These are phyloP conservation scores for Chlorophyllum brunneum DNA, from an alignment of 768 basidiomycete species.

Conservation along the genomic window DNA sequence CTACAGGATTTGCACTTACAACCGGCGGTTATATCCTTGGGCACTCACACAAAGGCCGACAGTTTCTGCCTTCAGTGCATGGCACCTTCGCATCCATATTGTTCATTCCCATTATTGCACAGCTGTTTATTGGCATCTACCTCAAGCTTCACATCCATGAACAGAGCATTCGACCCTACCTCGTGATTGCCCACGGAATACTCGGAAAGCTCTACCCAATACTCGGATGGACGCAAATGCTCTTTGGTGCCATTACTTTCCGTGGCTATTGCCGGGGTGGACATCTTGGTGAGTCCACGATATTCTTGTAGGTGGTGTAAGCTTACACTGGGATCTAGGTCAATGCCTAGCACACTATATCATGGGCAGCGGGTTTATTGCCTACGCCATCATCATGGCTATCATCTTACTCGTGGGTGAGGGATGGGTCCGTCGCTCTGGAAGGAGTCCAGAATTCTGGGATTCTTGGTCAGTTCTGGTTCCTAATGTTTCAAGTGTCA, in stretches of 20 bases:
- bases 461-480: conserved; percentile 61
- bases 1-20: conserved; percentile 64
- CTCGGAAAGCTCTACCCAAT: conserved; percentile 83
- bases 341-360: conserved; percentile 91
- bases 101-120: conserved; percentile 58
- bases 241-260: conserved; percentile 77
- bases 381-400: conserved; percentile 78
- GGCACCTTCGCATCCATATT: conserved; percentile 64
- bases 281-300: conserved; percentile 41
- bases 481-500: neutral
- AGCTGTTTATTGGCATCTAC: conserved; percentile 77
- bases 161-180: conserved; percentile 63
- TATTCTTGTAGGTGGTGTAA: neutral
- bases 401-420: conserved; percentile 77
- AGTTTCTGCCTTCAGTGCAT: conserved; percentile 73
- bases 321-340: conserved; percentile 25
- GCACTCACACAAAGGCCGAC: conserved; percentile 79
- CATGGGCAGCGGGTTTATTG: conserved; percentile 90
- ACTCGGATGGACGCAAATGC: conserved; percentile 84
- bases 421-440: conserved; percentile 66
- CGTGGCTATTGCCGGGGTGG: conserved; percentile 79
- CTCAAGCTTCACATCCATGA: conserved; percentile 92
- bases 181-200: conserved; percentile 68
- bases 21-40: conserved; percentile 76
- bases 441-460: conserved; percentile 81